Conservation (phyloP, 768 basidiomycete genomes). For the Hemileccinum impolitum region DNA sequence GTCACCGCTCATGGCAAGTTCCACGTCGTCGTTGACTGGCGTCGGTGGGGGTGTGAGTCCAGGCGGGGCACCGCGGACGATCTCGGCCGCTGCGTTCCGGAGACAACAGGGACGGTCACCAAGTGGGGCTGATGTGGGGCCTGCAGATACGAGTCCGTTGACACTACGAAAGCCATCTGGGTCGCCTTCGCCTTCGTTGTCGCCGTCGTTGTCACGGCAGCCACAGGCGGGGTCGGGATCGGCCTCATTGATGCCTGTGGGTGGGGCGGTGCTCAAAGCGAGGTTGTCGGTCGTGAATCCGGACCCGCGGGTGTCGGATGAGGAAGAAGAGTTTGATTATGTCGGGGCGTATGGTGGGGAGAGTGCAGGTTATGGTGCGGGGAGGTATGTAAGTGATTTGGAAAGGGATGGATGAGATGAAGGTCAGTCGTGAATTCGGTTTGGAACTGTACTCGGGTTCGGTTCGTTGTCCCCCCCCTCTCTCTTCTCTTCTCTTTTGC, state of each 20-base stretch:
- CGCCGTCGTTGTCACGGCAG: neutral
- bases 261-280: constrained; percentile 9
- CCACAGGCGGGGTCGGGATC: constrained; percentile 8
- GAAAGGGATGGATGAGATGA: constrained; percentile 20
- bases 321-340: constrained; percentile 53
- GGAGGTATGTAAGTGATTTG: constrained; percentile 47
- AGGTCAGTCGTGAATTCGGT: neutral
- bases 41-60: constrained; percentile 22
- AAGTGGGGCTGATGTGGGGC: constrained; percentile 19
- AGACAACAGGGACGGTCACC: constrained; percentile 41
- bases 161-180: constrained; percentile 44
- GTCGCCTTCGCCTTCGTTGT: constrained; percentile 30
- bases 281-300: constrained; percentile 28
- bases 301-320: constrained; percentile 25
- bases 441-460: neutral
- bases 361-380: constrained; percentile 37
- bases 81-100: constrained; percentile 74
- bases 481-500: neutral
- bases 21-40: constrained; percentile 35
- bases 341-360: constrained; percentile 48
- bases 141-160: constrained; percentile 47
- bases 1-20: constrained; percentile 28
- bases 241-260: constrained; percentile 29
- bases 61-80: constrained; percentile 48
- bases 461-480: neutral